A percentile compares a stretch with the other conserved stretches of the same genome.
phyloP scores from a whole-genome alignment of 495 filamentous ascomycete species.

The Aspergillus egyptiacus region DNA sequence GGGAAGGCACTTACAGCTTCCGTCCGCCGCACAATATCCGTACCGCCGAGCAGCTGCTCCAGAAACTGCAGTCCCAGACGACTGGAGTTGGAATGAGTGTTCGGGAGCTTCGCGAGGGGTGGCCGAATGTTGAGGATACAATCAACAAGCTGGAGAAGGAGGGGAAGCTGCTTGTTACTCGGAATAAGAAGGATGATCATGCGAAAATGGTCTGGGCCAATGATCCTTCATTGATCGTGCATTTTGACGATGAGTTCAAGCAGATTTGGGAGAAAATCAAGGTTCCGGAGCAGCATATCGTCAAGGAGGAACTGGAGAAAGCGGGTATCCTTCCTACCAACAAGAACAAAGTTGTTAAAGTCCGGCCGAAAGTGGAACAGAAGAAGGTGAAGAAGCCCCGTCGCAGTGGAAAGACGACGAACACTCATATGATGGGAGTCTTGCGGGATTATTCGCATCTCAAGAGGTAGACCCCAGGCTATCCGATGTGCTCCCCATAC shows the following conservation, averaged over 20 bases:
- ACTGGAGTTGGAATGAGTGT: conserved; percentile 78
- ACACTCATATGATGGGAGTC: conserved; percentile 85
- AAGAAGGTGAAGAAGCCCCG: conserved; percentile 61
- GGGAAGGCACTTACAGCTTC: conserved; percentile 65
- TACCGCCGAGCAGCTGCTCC: conserved; percentile 65
- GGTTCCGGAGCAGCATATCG: conserved; percentile 66
- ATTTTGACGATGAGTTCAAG: conserved; percentile 77
- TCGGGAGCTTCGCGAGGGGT: conserved; percentile 89
- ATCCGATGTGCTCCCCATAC: background rate
- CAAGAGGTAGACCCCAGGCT: conserved; percentile 31
- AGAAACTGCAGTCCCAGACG: conserved; percentile 69
- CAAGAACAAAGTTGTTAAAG: conserved; percentile 60
- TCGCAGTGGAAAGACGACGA: conserved; percentile 78
- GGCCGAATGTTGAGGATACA: conserved; percentile 71
- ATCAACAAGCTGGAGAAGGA: conserved; percentile 72
- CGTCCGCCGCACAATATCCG: conserved; percentile 74
- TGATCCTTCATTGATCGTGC: conserved; percentile 66
- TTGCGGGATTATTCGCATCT: conserved; percentile 75
- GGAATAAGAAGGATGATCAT: conserved; percentile 88
- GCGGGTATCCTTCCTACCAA: conserved; percentile 73
- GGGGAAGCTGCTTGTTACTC: conserved; percentile 73
- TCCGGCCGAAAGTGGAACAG: conserved; percentile 48
- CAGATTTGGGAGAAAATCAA: conserved; percentile 74
- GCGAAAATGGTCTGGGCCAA: conserved; percentile 85
- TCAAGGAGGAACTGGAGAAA: conserved; percentile 67